phyloP scores from a whole-genome alignment of 352 stramenopile genomes.

The Pythium utonaiense region DNA sequence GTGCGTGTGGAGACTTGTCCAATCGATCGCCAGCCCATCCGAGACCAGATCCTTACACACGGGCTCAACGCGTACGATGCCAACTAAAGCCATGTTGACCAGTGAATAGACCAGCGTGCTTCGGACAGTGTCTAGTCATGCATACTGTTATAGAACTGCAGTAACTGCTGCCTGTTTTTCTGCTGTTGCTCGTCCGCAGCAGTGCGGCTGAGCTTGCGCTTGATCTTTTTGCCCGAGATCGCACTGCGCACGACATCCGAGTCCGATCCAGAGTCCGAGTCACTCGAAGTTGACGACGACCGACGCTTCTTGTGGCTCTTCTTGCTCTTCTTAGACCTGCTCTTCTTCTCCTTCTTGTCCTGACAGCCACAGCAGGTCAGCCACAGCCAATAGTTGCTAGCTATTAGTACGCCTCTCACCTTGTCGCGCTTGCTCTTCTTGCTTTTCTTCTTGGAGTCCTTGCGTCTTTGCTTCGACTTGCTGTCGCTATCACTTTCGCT shows the following conservation, averaged over 20 bases:
- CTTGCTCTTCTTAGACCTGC: constrained; percentile 29
- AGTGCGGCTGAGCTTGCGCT: constrained; percentile 64
- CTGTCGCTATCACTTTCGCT: constrained; percentile 22
- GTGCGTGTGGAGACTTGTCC: constrained; percentile 51
- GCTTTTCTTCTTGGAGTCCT: constrained; percentile 38
- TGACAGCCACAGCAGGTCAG: not conserved
- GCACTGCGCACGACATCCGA: constrained; percentile 70
- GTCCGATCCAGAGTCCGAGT: constrained; percentile 36
- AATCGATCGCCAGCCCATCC: constrained; percentile 53
- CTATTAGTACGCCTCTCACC: constrained; percentile 30
- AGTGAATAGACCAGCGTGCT: too few relatives aligned
- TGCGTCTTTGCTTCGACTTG: constrained; percentile 8
- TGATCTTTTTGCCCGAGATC: constrained; percentile 87
- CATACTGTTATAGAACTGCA: constrained; percentile 88
- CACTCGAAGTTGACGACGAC: not conserved
- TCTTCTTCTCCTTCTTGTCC: constrained; percentile 33
- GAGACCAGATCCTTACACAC: constrained; percentile 66
- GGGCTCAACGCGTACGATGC: constrained; percentile 42
- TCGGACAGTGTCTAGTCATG: constrained; percentile 67
- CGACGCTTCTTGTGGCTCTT: constrained; percentile 9
- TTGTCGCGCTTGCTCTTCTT: constrained; percentile 41
- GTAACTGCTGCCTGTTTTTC: constrained; percentile 71
- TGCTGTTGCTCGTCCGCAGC: constrained; percentile 57
- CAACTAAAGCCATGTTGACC: too few relatives aligned
- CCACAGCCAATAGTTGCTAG: not conserved